Base-by-base conservation (phyloP, 805 yeast genomes). In the Candida corydali region DNA sequence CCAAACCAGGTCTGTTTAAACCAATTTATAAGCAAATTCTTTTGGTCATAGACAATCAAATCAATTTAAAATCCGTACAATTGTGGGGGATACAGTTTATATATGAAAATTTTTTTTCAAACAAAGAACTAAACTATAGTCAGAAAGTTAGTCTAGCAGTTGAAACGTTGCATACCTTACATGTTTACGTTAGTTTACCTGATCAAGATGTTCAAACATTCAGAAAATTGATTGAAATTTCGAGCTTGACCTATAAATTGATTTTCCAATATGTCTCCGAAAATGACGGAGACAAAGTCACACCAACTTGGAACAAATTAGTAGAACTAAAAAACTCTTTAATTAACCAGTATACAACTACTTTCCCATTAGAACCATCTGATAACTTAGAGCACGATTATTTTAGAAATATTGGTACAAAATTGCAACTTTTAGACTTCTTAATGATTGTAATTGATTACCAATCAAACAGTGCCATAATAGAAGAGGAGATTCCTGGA, bases 361-460 rank as follows among this genome's bases (percentile, higher is more conserved):
- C 52, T 3, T 78, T 68, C 46, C 87, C 86, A 3, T 65, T 78
- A 38, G 55, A 61, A 15, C 59, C 69, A 11, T 59, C 68, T 14
- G 76, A 69, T 37, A 63, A 67, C 38, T 62, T 59, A 16, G 85
- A 75, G 42, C 65, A 68, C 25, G 80, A 76, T 46, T 47, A 58
- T 20, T 50, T 63, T 24, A 70, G 80, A 54, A 72, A 78, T 32
- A 57, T 78, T 26, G 78, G 82, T 10, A 63, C 79, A 32, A 78
- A 75, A 55, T 61, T 84, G n/a, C 80, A 89, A 19, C 66, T 82
- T n/a, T 64, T 82, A 36, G 86, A 83, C 57, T 78, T 89, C 41
- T 74, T 86, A 8, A 77, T 59, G 39, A 47, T 61, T 5, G 66
- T 67, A 6, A 61, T 71, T 26, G 73, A 69, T 46, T 63, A 68